Base-by-base conservation (phyloP, 2,329 filamentous ascomycete species). In the Dryadomyces quercus-mongolicae region DNA sequence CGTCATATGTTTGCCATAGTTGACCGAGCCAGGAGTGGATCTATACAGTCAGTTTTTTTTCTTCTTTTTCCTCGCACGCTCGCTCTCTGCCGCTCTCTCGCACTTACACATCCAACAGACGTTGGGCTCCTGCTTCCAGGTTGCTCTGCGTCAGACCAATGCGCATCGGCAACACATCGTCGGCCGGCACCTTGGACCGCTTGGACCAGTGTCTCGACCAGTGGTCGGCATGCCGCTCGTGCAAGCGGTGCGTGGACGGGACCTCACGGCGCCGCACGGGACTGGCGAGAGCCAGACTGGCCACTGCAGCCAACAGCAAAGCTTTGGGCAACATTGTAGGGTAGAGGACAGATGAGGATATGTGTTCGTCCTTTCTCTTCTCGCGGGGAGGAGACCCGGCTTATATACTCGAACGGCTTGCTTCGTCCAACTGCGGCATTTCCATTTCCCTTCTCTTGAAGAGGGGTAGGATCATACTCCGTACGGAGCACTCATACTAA, bases 1-100 rank as follows among this genome's bases (percentile, higher is more conserved):
- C 12, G 62, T 65, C 63, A 67, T 66, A 56, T 70, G 65, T 52
- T 70, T 65, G 18, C 67, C 68, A 53, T 67, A 71, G 31, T 64
- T 64, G 2, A 58, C 21, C 1, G 62, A 63, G 9, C 57, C 54
- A 2, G 62, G 61, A 42, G 60, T 58, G 16, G 63, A 54, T 7
- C 55, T 55, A 16, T 4, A 40, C 8, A 5, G 15, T 40, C 15
- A 40, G 36, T 40, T 9, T 40, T 40, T 4, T 40, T 4, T 40
- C 15, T 40, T 12, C 15, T 40, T 12, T 40, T 40, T 40, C 15
- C 36, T 40, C 3, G n/a, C n/a, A n/a, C n/a, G n/a, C n/a, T n/a
- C n/a, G n/a, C n/a, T 34, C 47, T 6, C 25, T 16, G 12, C 15
- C 16, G 21, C 25, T n/a, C 16, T n/a, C 25, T 3, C 5, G 12